Base-by-base conservation (phyloP, 331 rosid species). In the Cydonia oblonga region DNA sequence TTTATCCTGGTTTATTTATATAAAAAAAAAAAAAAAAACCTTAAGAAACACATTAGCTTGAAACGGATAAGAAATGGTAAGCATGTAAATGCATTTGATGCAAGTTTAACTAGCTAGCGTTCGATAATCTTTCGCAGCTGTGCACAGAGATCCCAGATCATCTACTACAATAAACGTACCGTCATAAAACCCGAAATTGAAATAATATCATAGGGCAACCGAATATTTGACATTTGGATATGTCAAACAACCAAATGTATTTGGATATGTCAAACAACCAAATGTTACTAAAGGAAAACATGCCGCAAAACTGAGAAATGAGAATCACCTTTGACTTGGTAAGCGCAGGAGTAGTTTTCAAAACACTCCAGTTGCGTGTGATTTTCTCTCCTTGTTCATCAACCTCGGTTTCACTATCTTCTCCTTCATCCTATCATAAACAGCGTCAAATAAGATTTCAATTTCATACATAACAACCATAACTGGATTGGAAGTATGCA, bases 311-410 rank as follows among this genome's bases (percentile, higher is more conserved):
- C 62, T 28, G 38, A 40, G 68, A 29, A 44, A 59, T 18, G 16
- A 26, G 38, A 22, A 75, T 62, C 73, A 95, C 99, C 97, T 95
- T 87, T 69, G 96, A 86, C 75, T 88, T 87, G 80, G 72, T 83
- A 67, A 88, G 89, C 78, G 84, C 84, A 0, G 96, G 96, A 75
- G 84, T 86, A 71, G 81, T 83, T 89, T 91, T 93, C 85, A 89
- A 84, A 73, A 89, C 93, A 61, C 99, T 95, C 99, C 99, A 95
- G 76, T 89, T 88, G 80, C 96, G 90, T 28, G 69, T 58, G 72
- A 95, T 67, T 82, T 93, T 91, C 81, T 82, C 87, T 10, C 68
- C 88, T 69, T 66, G 87, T 28, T 58, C 89, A 20, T 77, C 96
- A 57, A 56, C 89, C 70, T 91, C 97, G 49, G 58, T 56, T 33